phyloP scores from a whole-genome alignment of 768 basidiomycete genomes.

The Boletus barrowsii region DNA sequence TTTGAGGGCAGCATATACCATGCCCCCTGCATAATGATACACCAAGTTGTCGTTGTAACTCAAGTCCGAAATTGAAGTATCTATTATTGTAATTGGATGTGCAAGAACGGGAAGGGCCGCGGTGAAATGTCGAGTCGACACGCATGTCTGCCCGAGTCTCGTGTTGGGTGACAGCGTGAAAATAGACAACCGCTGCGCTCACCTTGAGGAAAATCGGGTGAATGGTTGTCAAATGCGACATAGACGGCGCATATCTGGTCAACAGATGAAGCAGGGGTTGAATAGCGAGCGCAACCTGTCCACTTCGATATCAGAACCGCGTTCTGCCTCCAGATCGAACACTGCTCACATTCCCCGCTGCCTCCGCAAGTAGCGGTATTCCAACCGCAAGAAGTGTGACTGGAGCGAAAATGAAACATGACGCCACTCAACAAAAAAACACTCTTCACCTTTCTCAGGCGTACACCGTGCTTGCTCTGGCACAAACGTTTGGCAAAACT shows the following conservation, averaged over 20 bases:
- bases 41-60: constrained; percentile 74
- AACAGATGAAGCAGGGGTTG: constrained; percentile 58
- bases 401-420: constrained; percentile 26
- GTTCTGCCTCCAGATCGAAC: not conserved
- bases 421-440: not conserved
- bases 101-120: constrained; percentile 59
- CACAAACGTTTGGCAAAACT: constrained; percentile 63
- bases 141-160: constrained; percentile 48
- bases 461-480: constrained; percentile 63
- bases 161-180: not conserved
- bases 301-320: constrained; percentile 20
- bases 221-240: constrained; percentile 61
- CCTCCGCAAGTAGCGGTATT: constrained; percentile 50
- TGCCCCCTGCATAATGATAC: constrained; percentile 84
- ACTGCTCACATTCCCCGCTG: constrained; percentile 48
- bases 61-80: constrained; percentile 58
- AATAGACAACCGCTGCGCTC: constrained; percentile 17
- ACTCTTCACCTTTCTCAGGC: constrained; percentile 59
- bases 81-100: constrained; percentile 65
- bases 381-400: constrained; percentile 67
- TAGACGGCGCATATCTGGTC: constrained; percentile 55
- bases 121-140: constrained; percentile 49
- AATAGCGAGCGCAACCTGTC: constrained; percentile 47
- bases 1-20: constrained; percentile 60
- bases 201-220: constrained; percentile 69